Conservation (phyloP, 2,329 filamentous ascomycete species). For the Cladophialophora exuberans region DNA sequence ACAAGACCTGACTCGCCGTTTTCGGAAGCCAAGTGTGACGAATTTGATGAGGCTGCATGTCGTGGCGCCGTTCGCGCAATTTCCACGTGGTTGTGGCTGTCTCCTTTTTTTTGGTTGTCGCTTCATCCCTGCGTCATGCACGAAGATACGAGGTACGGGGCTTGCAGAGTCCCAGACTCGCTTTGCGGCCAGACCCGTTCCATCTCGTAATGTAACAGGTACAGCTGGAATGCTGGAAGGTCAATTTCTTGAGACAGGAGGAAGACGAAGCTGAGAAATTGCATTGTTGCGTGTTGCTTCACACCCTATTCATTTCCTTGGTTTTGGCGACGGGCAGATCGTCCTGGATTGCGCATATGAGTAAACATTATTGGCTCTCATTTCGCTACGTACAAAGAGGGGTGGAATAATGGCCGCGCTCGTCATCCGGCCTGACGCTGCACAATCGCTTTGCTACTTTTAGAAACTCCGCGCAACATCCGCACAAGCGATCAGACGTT, state of each 20-base stretch:
- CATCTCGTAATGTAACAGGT: conserved; percentile 3
- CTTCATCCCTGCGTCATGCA: conserved; percentile 17
- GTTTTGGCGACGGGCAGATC: too few relatives aligned
- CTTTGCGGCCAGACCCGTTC: conserved; percentile 24
- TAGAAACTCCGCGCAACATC: conserved; percentile 4
- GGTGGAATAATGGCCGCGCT: not conserved
- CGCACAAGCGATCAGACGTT: too few relatives aligned
- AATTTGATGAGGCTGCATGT: conserved; percentile 12
- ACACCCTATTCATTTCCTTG: too few relatives aligned
- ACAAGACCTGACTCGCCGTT: not conserved
- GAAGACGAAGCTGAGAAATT: not conserved
- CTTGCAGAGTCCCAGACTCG: conserved; percentile 2
- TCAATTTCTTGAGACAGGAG: not conserved
- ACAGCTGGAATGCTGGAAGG: not conserved
- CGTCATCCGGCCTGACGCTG: not conserved
- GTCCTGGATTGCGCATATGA: not conserved
- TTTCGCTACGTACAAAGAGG: too few relatives aligned
- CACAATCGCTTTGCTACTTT: conserved; percentile 2
- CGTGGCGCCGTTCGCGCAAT: conserved; percentile 28
- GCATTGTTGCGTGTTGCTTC: too few relatives aligned
- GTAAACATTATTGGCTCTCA: not conserved
- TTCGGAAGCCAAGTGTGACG: conserved; percentile 2
- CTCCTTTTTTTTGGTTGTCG: conserved; percentile 8
- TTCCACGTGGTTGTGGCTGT: conserved; percentile 28
- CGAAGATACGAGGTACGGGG: not conserved